Evolutionary conservation across 495 filamentous ascomycete species (phyloP), one percentile per base, ranked within the genome.

Genomic region (Haplographium delicatum): DNA sequence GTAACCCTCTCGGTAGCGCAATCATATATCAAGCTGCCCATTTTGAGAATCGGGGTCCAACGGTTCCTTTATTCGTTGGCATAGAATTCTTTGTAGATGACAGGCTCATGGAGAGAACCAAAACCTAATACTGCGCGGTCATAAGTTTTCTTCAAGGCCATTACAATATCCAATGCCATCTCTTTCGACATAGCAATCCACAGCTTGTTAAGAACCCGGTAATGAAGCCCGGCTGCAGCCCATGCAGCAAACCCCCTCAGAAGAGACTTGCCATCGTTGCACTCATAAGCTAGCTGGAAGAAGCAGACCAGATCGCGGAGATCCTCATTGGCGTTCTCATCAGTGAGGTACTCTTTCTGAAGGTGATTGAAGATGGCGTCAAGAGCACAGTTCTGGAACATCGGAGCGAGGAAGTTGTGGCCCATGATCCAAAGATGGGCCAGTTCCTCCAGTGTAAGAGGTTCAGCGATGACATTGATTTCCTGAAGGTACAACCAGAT

Each of bases 401-500:
- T 15, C 3, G 49, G 39, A 4, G 45, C 28, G 13, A 44, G n/a
- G 11, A 26, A 19, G 15, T 23, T 30, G 9, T 45, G 25, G 9
- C 27, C 40, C 6, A 51, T n/a, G 18, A 34, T 13, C 49, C 49
- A 51, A 11, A 51, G 22, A 10, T 45, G 13, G 5, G 39, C 39
- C 11, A 42, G 22, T 11, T 18, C 44, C 11, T 1, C 27, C 2
- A 38, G 6, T 22, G 2, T 23, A n/a, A 23, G n/a, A 4, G 18
- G 33, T 4, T 1, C 7, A 2, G 11, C 30, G 10, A 5, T 35
- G 16, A 13, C 3, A 19, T 24, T 31, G 27, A 43, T 28, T 0
- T 20, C 20, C 18, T 51, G 28, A 2, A 5, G 18, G 49, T 54
- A 54, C 1, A 48, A 18, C 43, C 51, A 54, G n/a, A 30, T 26